Base-by-base conservation (phyloP, 352 stramenopile genomes). In the Pythium angustatum region DNA sequence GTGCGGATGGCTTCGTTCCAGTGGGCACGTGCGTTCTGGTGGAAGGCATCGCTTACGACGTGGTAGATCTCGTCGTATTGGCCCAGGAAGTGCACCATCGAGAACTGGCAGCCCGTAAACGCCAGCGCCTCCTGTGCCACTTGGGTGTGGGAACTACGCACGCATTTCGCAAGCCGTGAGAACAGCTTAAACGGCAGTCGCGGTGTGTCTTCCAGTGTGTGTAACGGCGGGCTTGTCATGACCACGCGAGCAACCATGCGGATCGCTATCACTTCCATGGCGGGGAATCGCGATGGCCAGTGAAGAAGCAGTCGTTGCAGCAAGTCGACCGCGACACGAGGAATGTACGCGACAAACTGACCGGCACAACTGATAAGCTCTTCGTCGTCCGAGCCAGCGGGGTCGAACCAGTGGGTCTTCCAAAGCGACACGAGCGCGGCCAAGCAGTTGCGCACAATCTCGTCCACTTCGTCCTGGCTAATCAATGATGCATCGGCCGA, bases 341-440 rank as follows among this genome's bases (percentile, higher is more conserved):
- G 87, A 44, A 93, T 73, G 64, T 95, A 94, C 26, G 87, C 83
- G n/a, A 92, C 87, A 56, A 93, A 91, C 63, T 95, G 87, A 19
- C 87, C 85, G 1, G 84, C 87, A 54, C 81, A 92, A 34, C 72
- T 90, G 55, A 93, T 86, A 34, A 95, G 81, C 56, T 95, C 87
- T 65, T 93, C 87, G 50, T 88, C 83, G 58, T 95, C 87, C 4
- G 87, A 91, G 17, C 84, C 87, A 0, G 78, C 69, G 1, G 85
- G 69, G 64, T 95, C 87, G 17, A 88, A 71, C 81, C 86, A 93
- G 57, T 94, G 87, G 22, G 80, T 78, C 41, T 78, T 71, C 85
- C 83, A 93, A 8, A 95, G 75, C 34, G 72, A 73, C 8, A 90
- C 62, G 30, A 91, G 73, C 24, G 81, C 85, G 30, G 72, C 55